Evolutionary conservation across 208 protist species (phyloP).

Genomic region (Trypanosoma congolense): DNA sequence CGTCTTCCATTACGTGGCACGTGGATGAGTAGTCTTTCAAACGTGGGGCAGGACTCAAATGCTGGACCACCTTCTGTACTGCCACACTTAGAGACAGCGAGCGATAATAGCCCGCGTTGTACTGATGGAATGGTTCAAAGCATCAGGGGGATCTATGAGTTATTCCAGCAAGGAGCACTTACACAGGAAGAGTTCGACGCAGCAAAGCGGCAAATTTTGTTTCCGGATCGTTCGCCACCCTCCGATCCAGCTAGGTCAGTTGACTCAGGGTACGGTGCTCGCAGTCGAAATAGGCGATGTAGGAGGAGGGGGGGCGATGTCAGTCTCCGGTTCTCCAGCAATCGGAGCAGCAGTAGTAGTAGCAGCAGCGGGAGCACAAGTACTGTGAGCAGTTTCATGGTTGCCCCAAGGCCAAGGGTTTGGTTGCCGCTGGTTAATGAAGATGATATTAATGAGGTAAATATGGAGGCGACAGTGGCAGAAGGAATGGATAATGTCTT

Average conservation of each 20-base stretch:
- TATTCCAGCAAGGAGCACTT: constrained; percentile 56
- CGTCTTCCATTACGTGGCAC: too few species aligned
- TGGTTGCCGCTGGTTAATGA: constrained; percentile 45
- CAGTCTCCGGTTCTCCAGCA: constrained; percentile 9
- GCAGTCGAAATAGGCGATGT: background rate
- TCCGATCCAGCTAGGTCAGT: background rate
- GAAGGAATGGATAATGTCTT: background rate
- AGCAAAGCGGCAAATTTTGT: constrained; percentile 66
- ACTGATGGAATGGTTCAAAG: background rate
- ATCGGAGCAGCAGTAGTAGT: constrained; percentile 25
- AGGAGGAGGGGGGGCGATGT: constrained; percentile 3
- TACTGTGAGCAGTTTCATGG: constrained; percentile 44
- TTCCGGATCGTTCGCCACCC: background rate
- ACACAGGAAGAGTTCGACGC: constrained; percentile 64
- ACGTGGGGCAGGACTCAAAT: background rate
- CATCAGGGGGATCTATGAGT: background rate
- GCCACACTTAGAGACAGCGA: background rate
- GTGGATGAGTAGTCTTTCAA: background rate
- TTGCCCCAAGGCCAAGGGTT: constrained; percentile 61
- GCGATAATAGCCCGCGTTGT: background rate
- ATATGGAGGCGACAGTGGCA: background rate
- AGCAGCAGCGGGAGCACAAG: constrained; percentile 31
- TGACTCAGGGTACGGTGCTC: background rate
- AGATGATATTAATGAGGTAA: constrained; percentile 2
- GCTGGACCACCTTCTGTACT: background rate